Percentiles rank a stretch among this genome's conserved stretches.
phyloP scores from a whole-genome alignment of 2,329 filamentous ascomycete genomes.

The Xylariaceae sp. region DNA sequence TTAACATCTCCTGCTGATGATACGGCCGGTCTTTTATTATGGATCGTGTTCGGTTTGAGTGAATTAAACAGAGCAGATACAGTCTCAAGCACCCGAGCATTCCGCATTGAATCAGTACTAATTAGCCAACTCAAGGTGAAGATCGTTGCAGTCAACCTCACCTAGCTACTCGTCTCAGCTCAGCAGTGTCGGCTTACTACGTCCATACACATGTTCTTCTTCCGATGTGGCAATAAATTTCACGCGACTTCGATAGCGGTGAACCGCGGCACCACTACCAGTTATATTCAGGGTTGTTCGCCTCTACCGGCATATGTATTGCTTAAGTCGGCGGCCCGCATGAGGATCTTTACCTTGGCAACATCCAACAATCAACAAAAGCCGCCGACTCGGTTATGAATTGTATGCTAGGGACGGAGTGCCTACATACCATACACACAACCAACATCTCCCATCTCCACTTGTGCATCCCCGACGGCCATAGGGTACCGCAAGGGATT shows the following conservation, averaged over 20 bases:
- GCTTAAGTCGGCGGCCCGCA: neutral
- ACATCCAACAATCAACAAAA: neutral
- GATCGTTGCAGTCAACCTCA: slow-evolving; percentile 9
- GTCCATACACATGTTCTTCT: neutral
- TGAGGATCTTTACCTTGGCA: neutral
- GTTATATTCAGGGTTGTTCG: slow-evolving; percentile 1
- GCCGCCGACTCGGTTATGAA: neutral
- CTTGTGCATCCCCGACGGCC: slow-evolving; percentile 16
- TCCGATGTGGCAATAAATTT: slow-evolving; percentile 15
- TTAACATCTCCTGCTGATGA: too few species aligned
- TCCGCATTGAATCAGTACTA: neutral
- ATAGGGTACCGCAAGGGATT: slow-evolving; percentile 28
- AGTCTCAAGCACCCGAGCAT: neutral
- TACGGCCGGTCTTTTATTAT: too few species aligned
- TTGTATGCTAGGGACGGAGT: neutral
- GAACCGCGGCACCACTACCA: slow-evolving; percentile 16
- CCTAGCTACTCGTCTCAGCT: slow-evolving; percentile 15
- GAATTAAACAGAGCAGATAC: too few species aligned
- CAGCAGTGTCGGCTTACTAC: neutral
- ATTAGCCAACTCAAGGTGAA: slow-evolving; percentile 16
- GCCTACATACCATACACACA: neutral
- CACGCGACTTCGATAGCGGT: slow-evolving; percentile 14
- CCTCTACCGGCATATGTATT: neutral
- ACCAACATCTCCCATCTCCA: neutral
- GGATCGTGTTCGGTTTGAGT: too few species aligned